Base-by-base conservation (phyloP, 805 yeast genomes). In the Yarrowia sp. region DNA sequence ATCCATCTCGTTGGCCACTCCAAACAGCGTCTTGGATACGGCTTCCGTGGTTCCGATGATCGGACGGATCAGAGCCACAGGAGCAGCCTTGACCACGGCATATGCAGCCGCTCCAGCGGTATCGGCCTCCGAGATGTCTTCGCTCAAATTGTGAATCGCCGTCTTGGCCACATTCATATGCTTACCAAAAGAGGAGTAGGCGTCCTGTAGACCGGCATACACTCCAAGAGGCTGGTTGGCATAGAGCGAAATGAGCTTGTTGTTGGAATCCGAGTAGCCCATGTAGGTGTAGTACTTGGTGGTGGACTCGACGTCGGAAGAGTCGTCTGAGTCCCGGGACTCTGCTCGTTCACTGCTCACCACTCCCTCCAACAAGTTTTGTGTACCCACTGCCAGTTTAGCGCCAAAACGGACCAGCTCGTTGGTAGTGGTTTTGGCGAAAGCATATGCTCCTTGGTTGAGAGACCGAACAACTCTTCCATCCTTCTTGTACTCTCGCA, bases 41-140 rank as follows among this genome's bases (percentile, higher is more conserved):
- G 97, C 97, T 76, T 92, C 97, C 0, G 97, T 90, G 0, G 97
- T 92, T 1, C 98, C 98, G 73, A 93, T 92, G 71, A 92, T 83
- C 1, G 98, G 97, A 52, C 97, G 78, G 1, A 93, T 82, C 15
- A 93, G 77, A 19, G 91, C 88, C 15, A 91, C 86, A 0, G 98
- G 98, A 0, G 97, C 86, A 0, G 89, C 91, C 71, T 85, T 85
- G 14, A 90, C 88, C 14, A 92, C 81, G 0, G 91, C 87, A 19
- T 82, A 78, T 0, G 91, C 85, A 0, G 93, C 91, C 5, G 83
- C 88, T 73, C 85, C 88, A 3, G 68, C 68, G 8, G 48, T 35
- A 26, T 72, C 74, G 0, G 91, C 86, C n/a, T 85, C 88, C 36
- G 86, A 82, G 9, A 91, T 84, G 49, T 87, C 89, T 5, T 83